Evolutionary conservation across 495 filamentous ascomycete genomes (phyloP).

Genomic region (Mycothermus thermophilus): DNA sequence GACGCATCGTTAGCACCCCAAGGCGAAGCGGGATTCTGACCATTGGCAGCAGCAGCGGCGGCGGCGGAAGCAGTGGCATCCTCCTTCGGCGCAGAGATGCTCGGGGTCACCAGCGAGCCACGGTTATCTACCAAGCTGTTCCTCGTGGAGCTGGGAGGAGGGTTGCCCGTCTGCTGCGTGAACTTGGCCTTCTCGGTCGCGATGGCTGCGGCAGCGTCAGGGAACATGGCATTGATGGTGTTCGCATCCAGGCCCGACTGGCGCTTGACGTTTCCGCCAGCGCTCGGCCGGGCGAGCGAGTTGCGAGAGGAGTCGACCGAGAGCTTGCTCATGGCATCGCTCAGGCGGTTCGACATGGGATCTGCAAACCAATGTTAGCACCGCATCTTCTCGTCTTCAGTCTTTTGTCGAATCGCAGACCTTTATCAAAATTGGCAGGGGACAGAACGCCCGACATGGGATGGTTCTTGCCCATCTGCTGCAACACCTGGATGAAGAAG

Average conservation of each 20-base stretch:
- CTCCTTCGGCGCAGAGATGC: slow-evolving; percentile 52
- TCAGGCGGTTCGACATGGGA: slow-evolving; percentile 92
- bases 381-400: neutral
- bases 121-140: slow-evolving; percentile 83
- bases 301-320: slow-evolving; percentile 74
- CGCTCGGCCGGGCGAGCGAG: slow-evolving; percentile 62
- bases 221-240: slow-evolving; percentile 98
- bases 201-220: slow-evolving; percentile 93
- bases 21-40: slow-evolving; percentile 60
- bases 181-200: slow-evolving; percentile 96
- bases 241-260: slow-evolving; percentile 85
- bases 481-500: slow-evolving; percentile 96
- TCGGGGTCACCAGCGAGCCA: slow-evolving; percentile 62
- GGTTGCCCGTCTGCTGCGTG: slow-evolving; percentile 82
- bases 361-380: slow-evolving; percentile 38
- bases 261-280: slow-evolving; percentile 62
- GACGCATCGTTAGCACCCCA: slow-evolving; percentile 52
- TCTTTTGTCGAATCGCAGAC: slow-evolving; percentile 36
- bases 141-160: slow-evolving; percentile 76
- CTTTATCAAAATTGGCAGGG: slow-evolving; percentile 94
- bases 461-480: slow-evolving; percentile 96
- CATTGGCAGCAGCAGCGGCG: too few relatives aligned
- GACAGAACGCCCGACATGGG: slow-evolving; percentile 95
- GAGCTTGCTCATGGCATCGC: slow-evolving; percentile 94
- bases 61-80: slow-evolving; percentile 32